phyloP scores from a whole-genome alignment of 2,329 filamentous ascomycete genomes.

The Cladosporium colombiae region DNA sequence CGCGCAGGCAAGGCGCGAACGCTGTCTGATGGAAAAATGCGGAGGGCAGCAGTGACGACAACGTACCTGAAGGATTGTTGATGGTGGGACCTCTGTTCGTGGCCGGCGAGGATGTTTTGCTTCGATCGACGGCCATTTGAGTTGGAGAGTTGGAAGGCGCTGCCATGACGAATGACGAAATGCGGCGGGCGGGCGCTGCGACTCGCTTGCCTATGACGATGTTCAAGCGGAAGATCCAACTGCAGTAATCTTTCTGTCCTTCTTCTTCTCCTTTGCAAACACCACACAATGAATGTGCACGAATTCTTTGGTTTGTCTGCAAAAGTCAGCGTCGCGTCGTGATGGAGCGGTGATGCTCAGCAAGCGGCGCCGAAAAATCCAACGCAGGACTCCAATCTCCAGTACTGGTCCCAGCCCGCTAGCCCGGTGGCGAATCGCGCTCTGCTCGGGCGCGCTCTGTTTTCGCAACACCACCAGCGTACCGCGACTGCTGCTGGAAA shows the following conservation, averaged over 20 bases:
- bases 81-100: background rate
- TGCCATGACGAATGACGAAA: conserved; percentile 12
- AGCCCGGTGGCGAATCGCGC: conserved; percentile 20
- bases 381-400: conserved; percentile 15
- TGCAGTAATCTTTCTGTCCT: background rate
- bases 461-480: conserved; percentile 1
- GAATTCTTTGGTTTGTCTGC: background rate
- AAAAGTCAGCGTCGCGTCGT: background rate
- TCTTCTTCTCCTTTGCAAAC: conserved; percentile 6
- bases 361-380: conserved; percentile 15
- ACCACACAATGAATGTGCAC: conserved; percentile 1
- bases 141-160: background rate
- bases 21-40: background rate
- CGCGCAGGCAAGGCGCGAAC: background rate
- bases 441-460: conserved; percentile 14
- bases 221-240: no score
- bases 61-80: conserved; percentile 18
- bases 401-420: conserved; percentile 14
- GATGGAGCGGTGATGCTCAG: conserved; percentile 12
- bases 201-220: no score
- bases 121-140: conserved; percentile 7
- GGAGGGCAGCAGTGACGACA: conserved; percentile 1
- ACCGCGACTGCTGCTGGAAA: background rate
- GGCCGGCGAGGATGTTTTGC: conserved; percentile 15
- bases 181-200: no score